Base-by-base conservation (phyloP, 176 grass and related monocot genomes). In the Stipa capillata region DNA sequence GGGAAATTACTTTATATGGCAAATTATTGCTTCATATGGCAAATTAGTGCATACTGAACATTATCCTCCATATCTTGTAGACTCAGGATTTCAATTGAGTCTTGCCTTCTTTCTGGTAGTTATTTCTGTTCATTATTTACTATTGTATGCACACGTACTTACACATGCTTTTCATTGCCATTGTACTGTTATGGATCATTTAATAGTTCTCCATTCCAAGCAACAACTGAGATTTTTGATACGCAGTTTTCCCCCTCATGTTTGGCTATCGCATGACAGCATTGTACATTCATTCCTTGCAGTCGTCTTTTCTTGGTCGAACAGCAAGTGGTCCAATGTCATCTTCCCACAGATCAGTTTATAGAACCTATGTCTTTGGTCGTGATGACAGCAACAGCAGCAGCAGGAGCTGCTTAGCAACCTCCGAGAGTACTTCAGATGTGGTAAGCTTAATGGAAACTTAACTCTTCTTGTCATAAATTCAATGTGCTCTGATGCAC, bases 231-330 rank as follows among this genome's bases (percentile, higher is more conserved):
- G 29, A 65, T 82, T 72, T 51, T 12, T 0, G 7, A 55, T 33
- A 6, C 20, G 36, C 32, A 5, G 3, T 23, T 80, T 73, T 23
- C 12, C 49, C 76, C 6, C 8, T 23, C 23, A 24, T 68, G 27
- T 59, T 50, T 72, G 28, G 25, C 25, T 12, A 25, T 80, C 20
- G 20, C 52, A 45, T 87, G 63, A 77, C 55, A 65, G 3, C 21
- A 43, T 35, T 36, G 3, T 85, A 35, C 72, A 58, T 64, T 82
- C 72, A 58, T 64, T 82, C 73, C 44, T 74, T 89, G 59, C 83
- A 94, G 91, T 85, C 81, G 48, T 96, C 93, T 65, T 96, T 98
- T 89, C 78, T 98, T 66, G 95, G 90, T 58, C 83, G 92, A 78
- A 86, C 90, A 77, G 69, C 77, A 67, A 92, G 80, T 85, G 67